Percentiles rank a stretch among this genome's conserved stretches.
These are phyloP conservation scores for Sphagnum contortum DNA, from an alignment of 225 moss, liverwort and hornwort genomes.

Conservation along the genomic window DNA sequence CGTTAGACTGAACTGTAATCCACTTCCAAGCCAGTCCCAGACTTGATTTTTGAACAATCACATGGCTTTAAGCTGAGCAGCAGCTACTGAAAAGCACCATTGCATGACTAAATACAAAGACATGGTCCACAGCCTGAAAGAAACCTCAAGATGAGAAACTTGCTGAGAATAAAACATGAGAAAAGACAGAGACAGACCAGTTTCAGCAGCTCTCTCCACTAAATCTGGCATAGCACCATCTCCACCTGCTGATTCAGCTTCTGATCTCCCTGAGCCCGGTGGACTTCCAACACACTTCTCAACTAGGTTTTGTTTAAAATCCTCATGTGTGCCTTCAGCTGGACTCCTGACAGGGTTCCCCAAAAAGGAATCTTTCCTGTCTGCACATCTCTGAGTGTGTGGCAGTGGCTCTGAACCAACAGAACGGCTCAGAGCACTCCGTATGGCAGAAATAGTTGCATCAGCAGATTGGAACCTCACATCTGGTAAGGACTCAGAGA, in stretches of 20 bases:
- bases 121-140: background rate
- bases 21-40: too few relatives aligned
- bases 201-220: slow-evolving; percentile 2
- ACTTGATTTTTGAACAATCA: too few relatives aligned
- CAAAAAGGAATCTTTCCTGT: background rate
- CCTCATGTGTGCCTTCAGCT: background rate
- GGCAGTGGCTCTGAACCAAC: slow-evolving; percentile 10
- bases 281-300: slow-evolving; percentile 1
- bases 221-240: slow-evolving; percentile 1
- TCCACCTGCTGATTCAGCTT: slow-evolving; percentile 4
- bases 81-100: too few relatives aligned
- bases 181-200: background rate
- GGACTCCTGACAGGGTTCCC: background rate
- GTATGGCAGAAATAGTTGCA: background rate
- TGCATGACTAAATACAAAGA: too few relatives aligned
- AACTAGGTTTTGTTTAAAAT: background rate
- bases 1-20: too few relatives aligned
- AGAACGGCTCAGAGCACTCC: slow-evolving; percentile 7
- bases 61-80: too few relatives aligned
- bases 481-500: slow-evolving; percentile 7
- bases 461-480: slow-evolving; percentile 1
- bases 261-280: slow-evolving; percentile 2
- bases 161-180: too few relatives aligned
- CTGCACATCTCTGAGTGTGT: background rate
- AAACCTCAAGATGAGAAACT: background rate